Percentiles rank a stretch among this genome's conserved stretches.
Evolutionary conservation across 225 moss, liverwort and hornwort genomes (phyloP).

Genomic region (Anthoceros angustus): DNA sequence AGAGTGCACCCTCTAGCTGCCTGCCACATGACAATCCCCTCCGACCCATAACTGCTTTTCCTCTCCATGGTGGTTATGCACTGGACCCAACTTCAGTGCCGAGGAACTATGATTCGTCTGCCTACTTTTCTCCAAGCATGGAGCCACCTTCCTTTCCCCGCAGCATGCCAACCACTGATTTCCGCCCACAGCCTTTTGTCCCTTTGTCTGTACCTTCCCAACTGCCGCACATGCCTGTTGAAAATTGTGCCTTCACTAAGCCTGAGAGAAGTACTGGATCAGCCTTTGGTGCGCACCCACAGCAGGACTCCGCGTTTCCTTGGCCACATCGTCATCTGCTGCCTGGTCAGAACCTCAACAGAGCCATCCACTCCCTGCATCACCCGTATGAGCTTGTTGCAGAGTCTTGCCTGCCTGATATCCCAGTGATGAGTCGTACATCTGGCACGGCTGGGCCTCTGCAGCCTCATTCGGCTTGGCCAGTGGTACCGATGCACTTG

Average conservation of each 20-base stretch:
- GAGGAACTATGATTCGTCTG: slow-evolving; percentile 1
- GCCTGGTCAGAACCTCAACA: not conserved
- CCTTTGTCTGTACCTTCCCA: not conserved
- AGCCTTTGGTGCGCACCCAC: not conserved
- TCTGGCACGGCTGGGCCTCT: too few relatives aligned
- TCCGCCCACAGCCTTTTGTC: not conserved
- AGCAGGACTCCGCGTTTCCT: not conserved
- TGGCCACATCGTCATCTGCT: not conserved
- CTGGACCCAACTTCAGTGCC: not conserved
- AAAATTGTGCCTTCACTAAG: not conserved
- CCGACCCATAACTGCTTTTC: not conserved
- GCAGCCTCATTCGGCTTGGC: too few relatives aligned
- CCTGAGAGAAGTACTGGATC: not conserved
- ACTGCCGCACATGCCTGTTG: not conserved
- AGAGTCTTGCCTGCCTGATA: not conserved
- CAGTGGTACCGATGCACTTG: too few relatives aligned
- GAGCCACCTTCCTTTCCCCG: not conserved
- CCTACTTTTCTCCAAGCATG: not conserved
- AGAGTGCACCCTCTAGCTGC: not conserved
- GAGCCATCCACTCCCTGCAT: not conserved
- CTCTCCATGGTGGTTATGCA: not conserved
- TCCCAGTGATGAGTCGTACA: too few relatives aligned
- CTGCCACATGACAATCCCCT: not conserved
- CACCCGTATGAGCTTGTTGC: not conserved
- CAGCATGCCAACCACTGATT: not conserved